Conservation (phyloP, 495 filamentous ascomycete species). For the Penicillium diatomitis region DNA sequence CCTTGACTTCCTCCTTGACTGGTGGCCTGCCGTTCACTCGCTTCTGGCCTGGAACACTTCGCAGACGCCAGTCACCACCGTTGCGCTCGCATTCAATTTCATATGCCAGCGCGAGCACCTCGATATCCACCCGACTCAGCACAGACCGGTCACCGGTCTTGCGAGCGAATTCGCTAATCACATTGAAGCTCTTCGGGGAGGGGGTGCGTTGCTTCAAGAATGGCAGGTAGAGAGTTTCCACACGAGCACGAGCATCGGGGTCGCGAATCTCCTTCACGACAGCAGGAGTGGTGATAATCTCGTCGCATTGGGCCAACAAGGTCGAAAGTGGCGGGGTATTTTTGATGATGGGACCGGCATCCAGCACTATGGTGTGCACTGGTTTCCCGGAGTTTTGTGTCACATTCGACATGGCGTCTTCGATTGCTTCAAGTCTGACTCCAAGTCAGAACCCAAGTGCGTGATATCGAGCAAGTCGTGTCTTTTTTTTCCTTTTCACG, state of each 20-base stretch:
- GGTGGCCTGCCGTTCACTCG: slow-evolving; percentile 61
- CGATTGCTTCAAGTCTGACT: background rate
- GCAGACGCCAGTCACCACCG: slow-evolving; percentile 71
- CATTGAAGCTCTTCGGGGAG: slow-evolving; percentile 60
- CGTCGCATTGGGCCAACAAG: slow-evolving; percentile 63
- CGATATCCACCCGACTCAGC: slow-evolving; percentile 77
- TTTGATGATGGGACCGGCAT: slow-evolving; percentile 85
- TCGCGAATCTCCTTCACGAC: slow-evolving; percentile 87
- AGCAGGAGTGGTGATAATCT: slow-evolving; percentile 75
- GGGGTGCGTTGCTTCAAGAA: slow-evolving; percentile 74
- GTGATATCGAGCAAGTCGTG: too few relatives aligned
- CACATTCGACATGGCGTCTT: slow-evolving; percentile 30
- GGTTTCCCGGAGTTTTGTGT: slow-evolving; percentile 44
- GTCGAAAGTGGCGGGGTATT: slow-evolving; percentile 76
- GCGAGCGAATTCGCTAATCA: slow-evolving; percentile 76
- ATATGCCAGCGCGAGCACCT: slow-evolving; percentile 82
- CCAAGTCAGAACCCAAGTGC: background rate
- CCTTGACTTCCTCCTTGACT: slow-evolving; percentile 24
- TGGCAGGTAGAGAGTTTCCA: slow-evolving; percentile 74
- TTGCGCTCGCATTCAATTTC: slow-evolving; percentile 82
- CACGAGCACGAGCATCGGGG: slow-evolving; percentile 63
- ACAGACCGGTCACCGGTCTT: slow-evolving; percentile 86
- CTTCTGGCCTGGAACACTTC: slow-evolving; percentile 71
- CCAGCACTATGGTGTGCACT: slow-evolving; percentile 76
- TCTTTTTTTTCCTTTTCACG: too few relatives aligned